Evolutionary conservation across 2,329 filamentous ascomycete genomes (phyloP).

Genomic region (Pyricularia grisea): DNA sequence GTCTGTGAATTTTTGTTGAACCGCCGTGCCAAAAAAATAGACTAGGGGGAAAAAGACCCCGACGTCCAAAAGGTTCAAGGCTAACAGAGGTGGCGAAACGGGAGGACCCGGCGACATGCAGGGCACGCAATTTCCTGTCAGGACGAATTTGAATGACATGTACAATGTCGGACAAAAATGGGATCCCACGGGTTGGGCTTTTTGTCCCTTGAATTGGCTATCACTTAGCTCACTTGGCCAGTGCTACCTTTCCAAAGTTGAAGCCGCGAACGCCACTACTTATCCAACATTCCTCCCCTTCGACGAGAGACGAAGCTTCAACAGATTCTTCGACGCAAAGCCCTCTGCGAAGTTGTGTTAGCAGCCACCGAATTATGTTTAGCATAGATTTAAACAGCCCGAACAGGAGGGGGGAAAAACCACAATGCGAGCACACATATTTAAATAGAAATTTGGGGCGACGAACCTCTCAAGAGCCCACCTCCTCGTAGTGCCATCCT

Average conservation of each 20-base stretch:
- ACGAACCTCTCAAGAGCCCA: slow-evolving; percentile 67
- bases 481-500: slow-evolving; percentile 70
- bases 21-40: not conserved
- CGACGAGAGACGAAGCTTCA: slow-evolving; percentile 44
- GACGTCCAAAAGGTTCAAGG: not conserved
- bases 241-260: slow-evolving; percentile 34
- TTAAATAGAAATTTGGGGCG: not conserved
- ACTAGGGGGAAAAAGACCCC: not conserved
- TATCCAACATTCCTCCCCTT: slow-evolving; percentile 77
- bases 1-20: not conserved
- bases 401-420: not conserved
- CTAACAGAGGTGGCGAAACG: not conserved
- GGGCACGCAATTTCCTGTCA: not conserved
- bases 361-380: not conserved
- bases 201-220: not conserved
- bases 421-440: not conserved
- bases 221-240: slow-evolving; percentile 9
- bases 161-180: not conserved
- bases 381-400: not conserved
- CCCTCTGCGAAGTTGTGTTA: slow-evolving; percentile 23
- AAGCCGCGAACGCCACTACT: slow-evolving; percentile 86
- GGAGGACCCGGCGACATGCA: not conserved
- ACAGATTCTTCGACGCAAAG: slow-evolving; percentile 60
- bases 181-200: not conserved
- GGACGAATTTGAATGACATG: not conserved